Conservation (phyloP, 2,329 filamentous ascomycete genomes). For the Amauroascus niger region DNA sequence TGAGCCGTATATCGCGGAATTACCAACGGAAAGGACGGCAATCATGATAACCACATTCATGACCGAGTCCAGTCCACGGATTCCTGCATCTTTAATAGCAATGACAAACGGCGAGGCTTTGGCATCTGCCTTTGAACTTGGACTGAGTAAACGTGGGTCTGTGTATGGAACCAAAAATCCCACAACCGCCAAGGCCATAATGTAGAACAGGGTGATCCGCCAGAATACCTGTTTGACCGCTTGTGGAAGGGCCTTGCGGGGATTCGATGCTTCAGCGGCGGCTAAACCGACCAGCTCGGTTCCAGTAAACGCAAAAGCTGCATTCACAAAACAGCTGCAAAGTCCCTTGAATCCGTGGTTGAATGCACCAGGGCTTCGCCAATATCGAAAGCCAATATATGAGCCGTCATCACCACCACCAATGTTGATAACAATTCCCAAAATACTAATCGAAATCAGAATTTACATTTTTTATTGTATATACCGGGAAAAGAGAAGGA, state of each 20-base stretch:
- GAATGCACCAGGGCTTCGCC: slow-evolving; percentile 54
- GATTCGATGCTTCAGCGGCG: slow-evolving; percentile 47
- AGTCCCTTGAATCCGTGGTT: slow-evolving; percentile 49
- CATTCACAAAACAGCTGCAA: slow-evolving; percentile 47
- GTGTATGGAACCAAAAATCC: slow-evolving; percentile 58
- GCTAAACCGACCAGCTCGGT: slow-evolving; percentile 47
- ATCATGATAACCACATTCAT: slow-evolving; percentile 70
- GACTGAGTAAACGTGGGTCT: slow-evolving; percentile 48
- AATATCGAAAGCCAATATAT: slow-evolving; percentile 56
- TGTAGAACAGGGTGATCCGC: slow-evolving; percentile 50
- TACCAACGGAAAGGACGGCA: slow-evolving; percentile 59
- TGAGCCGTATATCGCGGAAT: slow-evolving; percentile 53
- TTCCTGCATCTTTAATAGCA: slow-evolving; percentile 57
- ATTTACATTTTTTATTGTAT: background rate
- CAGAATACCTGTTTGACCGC: slow-evolving; percentile 47
- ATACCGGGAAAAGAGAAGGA: slow-evolving; percentile 21
- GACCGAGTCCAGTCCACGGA: slow-evolving; percentile 57
- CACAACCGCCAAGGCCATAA: slow-evolving; percentile 47
- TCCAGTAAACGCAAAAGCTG: slow-evolving; percentile 31
- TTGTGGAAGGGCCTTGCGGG: slow-evolving; percentile 44
- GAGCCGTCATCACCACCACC: slow-evolving; percentile 57
- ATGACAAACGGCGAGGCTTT: slow-evolving; percentile 67
- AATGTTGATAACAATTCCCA: slow-evolving; percentile 53
- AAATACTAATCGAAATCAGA: slow-evolving; percentile 45
- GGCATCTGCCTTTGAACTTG: slow-evolving; percentile 51